Conservation (phyloP, 768 basidiomycete genomes). For the Dendrothele bispora region DNA sequence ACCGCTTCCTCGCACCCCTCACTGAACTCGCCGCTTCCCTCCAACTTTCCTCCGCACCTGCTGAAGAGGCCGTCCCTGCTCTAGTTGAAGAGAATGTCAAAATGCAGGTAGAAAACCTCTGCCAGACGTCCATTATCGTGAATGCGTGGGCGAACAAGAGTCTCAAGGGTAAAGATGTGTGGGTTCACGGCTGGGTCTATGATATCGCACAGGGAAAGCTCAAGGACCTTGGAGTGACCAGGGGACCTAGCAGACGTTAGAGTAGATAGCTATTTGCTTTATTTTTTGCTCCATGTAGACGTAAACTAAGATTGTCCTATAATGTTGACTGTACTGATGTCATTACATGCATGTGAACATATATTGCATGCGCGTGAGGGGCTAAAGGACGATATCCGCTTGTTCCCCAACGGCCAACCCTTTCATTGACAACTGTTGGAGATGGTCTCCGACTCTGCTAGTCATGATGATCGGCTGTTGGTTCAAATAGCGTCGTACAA, state of each 20-base stretch:
- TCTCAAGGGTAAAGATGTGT: slow-evolving; percentile 43
- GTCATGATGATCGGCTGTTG: slow-evolving; percentile 40
- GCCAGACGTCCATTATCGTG: slow-evolving; percentile 42
- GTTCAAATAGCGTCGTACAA: slow-evolving; percentile 91
- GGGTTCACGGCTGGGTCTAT: slow-evolving; percentile 75
- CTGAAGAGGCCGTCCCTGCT: slow-evolving; percentile 37
- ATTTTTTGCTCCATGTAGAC: too few relatives aligned
- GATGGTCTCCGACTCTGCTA: slow-evolving; percentile 3
- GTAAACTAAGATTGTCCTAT: slow-evolving; percentile 4
- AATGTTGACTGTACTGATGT: too few relatives aligned
- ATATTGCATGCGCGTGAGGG: too few relatives aligned
- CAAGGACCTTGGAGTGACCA: slow-evolving; percentile 53
- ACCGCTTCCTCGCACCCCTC: slow-evolving; percentile 73
- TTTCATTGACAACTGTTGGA: slow-evolving; percentile 3
- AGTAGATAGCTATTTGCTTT: too few relatives aligned
- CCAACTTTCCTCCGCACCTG: slow-evolving; percentile 35
- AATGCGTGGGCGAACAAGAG: slow-evolving; percentile 48
- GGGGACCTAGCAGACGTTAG: slow-evolving; percentile 35
- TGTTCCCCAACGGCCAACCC: too few relatives aligned
- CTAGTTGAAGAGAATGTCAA: slow-evolving; percentile 64
- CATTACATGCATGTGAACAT: too few relatives aligned
- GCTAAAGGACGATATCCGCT: too few relatives aligned
- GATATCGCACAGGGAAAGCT: slow-evolving; percentile 59
- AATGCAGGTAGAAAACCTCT: slow-evolving; percentile 51
- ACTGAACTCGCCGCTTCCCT: slow-evolving; percentile 50